These are phyloP conservation scores for Dendrobium chrysotoxum DNA, from an alignment of 106 monocot species.

Conservation along the genomic window DNA sequence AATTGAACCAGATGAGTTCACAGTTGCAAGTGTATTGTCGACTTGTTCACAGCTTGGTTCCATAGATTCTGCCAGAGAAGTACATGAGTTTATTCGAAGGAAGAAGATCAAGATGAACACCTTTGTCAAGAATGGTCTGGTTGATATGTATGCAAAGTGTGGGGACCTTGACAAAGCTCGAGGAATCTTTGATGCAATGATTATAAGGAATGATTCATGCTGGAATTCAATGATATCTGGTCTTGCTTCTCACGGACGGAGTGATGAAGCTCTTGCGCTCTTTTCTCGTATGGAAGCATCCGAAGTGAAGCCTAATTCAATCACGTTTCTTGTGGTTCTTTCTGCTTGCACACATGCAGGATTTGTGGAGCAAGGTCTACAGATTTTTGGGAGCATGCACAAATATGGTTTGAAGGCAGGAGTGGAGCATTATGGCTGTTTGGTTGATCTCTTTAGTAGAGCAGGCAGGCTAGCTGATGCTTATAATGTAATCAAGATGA, in stretches of 20 bases:
- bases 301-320: conserved; percentile 28
- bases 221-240: conserved; percentile 72
- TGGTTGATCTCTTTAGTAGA: conserved; percentile 57
- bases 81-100: conserved; percentile 30
- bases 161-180: conserved; percentile 48
- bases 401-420: conserved; percentile 26
- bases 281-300: conserved; percentile 40
- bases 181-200: conserved; percentile 34
- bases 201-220: conserved; percentile 22
- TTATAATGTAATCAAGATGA: conserved; percentile 35
- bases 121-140: conserved; percentile 49
- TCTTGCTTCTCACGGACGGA: conserved; percentile 41
- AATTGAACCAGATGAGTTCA: conserved; percentile 50
- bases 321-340: conserved; percentile 42
- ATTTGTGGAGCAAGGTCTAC: conserved; percentile 40
- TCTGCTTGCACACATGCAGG: conserved; percentile 52
- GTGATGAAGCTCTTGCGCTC: conserved; percentile 31
- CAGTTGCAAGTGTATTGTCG: conserved; percentile 37
- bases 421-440: conserved; percentile 55
- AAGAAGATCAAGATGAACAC: conserved; percentile 28
- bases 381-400: conserved; percentile 32
- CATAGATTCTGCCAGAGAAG: conserved; percentile 24
- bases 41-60: conserved; percentile 56
- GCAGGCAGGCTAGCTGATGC: conserved; percentile 56
- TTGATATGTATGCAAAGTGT: conserved; percentile 77